A percentile compares a stretch with the other conserved stretches of the same genome.
These are phyloP conservation scores for Globisporangium cystogenes DNA, from an alignment of 352 stramenopile species.

Conservation along the genomic window DNA sequence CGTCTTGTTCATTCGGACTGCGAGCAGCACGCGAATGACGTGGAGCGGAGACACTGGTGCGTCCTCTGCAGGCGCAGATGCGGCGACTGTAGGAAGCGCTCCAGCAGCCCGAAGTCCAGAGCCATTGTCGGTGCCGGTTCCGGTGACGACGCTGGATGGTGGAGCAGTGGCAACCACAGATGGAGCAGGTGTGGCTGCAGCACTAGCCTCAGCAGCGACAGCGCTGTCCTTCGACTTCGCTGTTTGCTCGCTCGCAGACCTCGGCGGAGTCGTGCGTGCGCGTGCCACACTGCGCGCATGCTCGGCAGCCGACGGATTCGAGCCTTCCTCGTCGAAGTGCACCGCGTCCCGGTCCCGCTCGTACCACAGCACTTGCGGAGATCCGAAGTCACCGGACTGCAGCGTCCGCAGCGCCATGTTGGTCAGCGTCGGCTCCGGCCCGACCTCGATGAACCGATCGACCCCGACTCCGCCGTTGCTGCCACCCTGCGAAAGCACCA, in stretches of 20 bases:
- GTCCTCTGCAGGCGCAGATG: conserved; percentile 22
- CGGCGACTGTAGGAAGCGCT: neutral
- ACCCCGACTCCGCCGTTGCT: conserved; percentile 32
- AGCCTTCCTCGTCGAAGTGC: conserved; percentile 68
- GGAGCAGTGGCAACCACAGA: too few relatives aligned
- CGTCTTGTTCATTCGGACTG: conserved; percentile 70
- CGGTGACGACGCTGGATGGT: neutral
- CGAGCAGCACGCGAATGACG: conserved; percentile 68
- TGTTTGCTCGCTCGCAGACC: neutral
- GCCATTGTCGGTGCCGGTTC: neutral
- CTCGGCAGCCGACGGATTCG: conserved; percentile 60
- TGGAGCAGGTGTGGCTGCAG: conserved; percentile 17
- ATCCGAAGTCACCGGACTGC: conserved; percentile 52
- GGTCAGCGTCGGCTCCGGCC: conserved; percentile 70
- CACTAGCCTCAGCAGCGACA: conserved; percentile 15
- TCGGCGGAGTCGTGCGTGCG: neutral
- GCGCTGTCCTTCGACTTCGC: neutral
- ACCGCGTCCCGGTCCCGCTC: conserved; percentile 76
- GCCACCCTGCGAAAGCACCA: conserved; percentile 45
- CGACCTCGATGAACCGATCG: conserved; percentile 79
- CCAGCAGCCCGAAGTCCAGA: neutral
- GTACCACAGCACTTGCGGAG: conserved; percentile 79
- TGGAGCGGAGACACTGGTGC: conserved; percentile 59
- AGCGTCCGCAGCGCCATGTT: conserved; percentile 83
- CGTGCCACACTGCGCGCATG: conserved; percentile 24